Base-by-base conservation (phyloP, 2,329 filamentous ascomycete genomes). In the Zalaria obscura region DNA sequence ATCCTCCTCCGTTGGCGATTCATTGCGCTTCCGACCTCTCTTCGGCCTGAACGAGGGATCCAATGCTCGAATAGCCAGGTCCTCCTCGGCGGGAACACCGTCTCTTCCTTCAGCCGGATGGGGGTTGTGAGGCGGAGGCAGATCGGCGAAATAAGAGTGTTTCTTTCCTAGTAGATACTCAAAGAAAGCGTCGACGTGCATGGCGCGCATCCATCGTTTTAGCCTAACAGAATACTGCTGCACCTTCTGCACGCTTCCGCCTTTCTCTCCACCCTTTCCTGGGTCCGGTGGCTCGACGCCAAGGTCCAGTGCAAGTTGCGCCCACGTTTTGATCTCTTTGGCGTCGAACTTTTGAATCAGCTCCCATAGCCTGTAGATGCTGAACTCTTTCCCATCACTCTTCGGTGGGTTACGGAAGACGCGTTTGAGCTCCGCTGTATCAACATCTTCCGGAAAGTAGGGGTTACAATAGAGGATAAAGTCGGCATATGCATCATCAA, bases 121-220 rank as follows among this genome's bases (percentile, higher is more conserved):
- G 2, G 80, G 75, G 41, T 78, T 73, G 27, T 73, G 67, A 9
- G 73, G 69, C 4, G 70, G 65, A 0, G 87, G 87, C 25, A 93
- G 72, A 31, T 85, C 75, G 10, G 74, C 78, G 67, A 81, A 93
- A 60, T 95, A 95, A 0, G 75, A 64, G 59, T 93, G 86, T 26
- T 74, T 67, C 48, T 86, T 86, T 38, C 78, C 76, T 47, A 89
- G 70, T 18, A 93, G 75, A 57, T 86, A 95, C 57, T 93, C 86
- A 54, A 94, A 95, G 58, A 95, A 95, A 7, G 86, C 83, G 67
- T 93, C 85, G 40, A 94, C 78, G 58, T 94, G 88, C 82, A 93
- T 89, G 4, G 87, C 88, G 57, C 86, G 85, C 84, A 95, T 91
- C 88, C 88, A 95, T 55, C 89, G 80, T 45, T 95, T 95, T 43